Base-by-base conservation (phyloP, 108 stramenopile species). In the Ochromonas danica region DNA sequence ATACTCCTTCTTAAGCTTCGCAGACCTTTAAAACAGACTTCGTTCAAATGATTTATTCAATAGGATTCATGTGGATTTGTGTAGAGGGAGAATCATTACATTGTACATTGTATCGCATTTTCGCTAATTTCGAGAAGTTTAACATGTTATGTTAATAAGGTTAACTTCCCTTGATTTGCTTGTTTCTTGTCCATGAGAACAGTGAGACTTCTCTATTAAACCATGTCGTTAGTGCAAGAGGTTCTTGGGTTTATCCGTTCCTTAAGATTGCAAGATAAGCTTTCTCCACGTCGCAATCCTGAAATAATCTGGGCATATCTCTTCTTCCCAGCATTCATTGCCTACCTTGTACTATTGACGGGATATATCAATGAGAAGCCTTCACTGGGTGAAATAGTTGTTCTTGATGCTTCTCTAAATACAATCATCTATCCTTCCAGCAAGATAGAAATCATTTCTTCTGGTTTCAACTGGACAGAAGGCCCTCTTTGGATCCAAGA, bases 401-500 rank as follows among this genome's bases (percentile, higher is more conserved):
- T 31, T 36, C 27, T 35, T 31, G 3, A 28, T 3, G 25, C 6
- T 25, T 28, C 31, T 14, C 27, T 31, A 25, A 31, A 67, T 28
- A 67, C 3, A 36, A 67, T 67, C 63, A 67, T 67, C 31, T 28
- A 67, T 36, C 17, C 17, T 10, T 35, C 3, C 17, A 41, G 40
- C 25, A 75, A 75, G 22, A 75, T 75, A 10, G 72, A 75, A 33
- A 39, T 85, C n/a, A 84, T 86, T 35, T 83, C 85, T 1, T 39
- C 77, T 33, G 85, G 85, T 3, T 83, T 85, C 33, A 79, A 30
- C 33, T 85, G 82, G 81, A 71, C 84, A 27, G 85, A 86, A 43
- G 85, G 85, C 28, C 84, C 85, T 17, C 42, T 83, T 78, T 86
- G 85, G 85, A 84, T 86, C 10, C 1, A 79, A 38, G 85, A 86